Conservation (phyloP, 2,329 filamentous ascomycete species). For the Xylaria sp. region DNA sequence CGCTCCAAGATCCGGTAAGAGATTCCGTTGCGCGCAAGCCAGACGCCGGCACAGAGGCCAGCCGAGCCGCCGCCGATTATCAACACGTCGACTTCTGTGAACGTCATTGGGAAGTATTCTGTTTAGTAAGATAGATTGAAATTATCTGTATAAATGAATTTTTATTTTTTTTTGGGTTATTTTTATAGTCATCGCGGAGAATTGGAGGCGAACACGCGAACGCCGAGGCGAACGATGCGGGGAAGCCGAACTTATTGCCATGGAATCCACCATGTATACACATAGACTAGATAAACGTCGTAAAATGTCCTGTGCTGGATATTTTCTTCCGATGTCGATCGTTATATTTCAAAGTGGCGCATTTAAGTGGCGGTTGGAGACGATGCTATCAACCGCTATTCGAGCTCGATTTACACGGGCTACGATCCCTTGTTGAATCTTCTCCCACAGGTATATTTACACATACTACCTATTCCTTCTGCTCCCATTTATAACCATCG, state of each 20-base stretch:
- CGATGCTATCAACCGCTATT: not conserved
- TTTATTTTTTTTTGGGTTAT: not conserved
- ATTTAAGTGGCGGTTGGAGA: not conserved
- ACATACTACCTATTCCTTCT: not conserved
- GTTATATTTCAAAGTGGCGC: not conserved
- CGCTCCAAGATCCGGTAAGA: constrained; percentile 67
- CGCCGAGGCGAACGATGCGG: not conserved
- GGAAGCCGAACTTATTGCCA: not conserved
- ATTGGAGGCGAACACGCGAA: not conserved
- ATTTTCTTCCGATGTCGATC: not conserved
- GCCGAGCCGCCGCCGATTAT: constrained; percentile 71
- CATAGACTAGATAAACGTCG: not conserved
- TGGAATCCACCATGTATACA: not conserved
- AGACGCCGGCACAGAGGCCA: constrained; percentile 68
- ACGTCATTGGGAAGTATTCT: constrained; percentile 1
- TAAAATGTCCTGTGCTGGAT: not conserved
- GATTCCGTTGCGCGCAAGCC: constrained; percentile 68
- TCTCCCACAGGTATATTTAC: no score
- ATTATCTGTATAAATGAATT: not conserved
- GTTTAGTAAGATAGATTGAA: not conserved
- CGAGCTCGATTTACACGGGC: not conserved
- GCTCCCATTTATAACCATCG: not conserved
- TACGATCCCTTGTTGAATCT: not conserved
- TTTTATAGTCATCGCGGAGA: not conserved
- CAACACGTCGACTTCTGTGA: constrained; percentile 59